Evolutionary conservation across 1,139 yeast genomes (phyloP).

Genomic region (Zygotorulaspora mrakii): DNA sequence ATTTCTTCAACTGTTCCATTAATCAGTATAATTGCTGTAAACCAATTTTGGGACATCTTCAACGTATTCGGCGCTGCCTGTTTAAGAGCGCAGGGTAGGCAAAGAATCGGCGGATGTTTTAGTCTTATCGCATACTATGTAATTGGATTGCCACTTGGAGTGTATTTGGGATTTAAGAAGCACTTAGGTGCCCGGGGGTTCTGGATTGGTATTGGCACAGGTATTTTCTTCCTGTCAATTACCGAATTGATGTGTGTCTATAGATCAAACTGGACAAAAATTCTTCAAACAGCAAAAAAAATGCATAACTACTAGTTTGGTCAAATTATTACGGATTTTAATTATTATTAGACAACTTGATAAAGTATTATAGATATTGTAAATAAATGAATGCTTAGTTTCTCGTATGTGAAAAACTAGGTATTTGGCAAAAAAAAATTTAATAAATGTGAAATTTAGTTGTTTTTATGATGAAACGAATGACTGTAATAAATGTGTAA

Average conservation of each 20-base stretch:
- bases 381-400: neutral
- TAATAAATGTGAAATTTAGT: slow-evolving; percentile 1
- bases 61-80: slow-evolving; percentile 72
- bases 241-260: slow-evolving; percentile 47
- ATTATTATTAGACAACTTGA: too few species aligned
- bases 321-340: too few species aligned
- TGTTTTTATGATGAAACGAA: slow-evolving; percentile 6
- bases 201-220: slow-evolving; percentile 75
- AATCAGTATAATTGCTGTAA: slow-evolving; percentile 59
- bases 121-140: slow-evolving; percentile 64
- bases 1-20: slow-evolving; percentile 48
- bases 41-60: slow-evolving; percentile 66
- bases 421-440: slow-evolving; percentile 7
- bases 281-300: slow-evolving; percentile 39
- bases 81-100: slow-evolving; percentile 72
- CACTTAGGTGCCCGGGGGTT: slow-evolving; percentile 62
- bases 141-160: slow-evolving; percentile 58
- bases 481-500: slow-evolving; percentile 6
- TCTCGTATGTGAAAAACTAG: neutral
- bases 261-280: slow-evolving; percentile 44
- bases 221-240: slow-evolving; percentile 56
- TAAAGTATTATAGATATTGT: slow-evolving; percentile 1
- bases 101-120: slow-evolving; percentile 66
- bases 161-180: slow-evolving; percentile 50
- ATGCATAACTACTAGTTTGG: slow-evolving; percentile 30